Evolutionary conservation across 305 asterid genomes (phyloP), one percentile per base, ranked within the genome.

Genomic region (Stenogyne calaminthoides): DNA sequence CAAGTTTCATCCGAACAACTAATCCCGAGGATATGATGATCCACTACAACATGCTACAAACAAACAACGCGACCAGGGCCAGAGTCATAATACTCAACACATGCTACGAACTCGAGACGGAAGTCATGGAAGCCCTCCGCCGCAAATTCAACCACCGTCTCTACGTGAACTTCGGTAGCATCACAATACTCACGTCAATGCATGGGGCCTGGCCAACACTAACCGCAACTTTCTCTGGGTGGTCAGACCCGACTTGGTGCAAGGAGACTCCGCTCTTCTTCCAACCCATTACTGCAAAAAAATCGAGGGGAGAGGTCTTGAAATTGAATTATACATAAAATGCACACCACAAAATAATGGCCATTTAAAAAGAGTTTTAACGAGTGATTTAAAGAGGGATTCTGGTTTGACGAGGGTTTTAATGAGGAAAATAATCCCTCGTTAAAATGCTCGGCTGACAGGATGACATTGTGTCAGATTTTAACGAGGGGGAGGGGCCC

Each of bases 131-230:
- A n/a, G 83, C 83, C 18, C 74, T 83, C 40, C 40, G 40, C 40
- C 40, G 2, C 8, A 36, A 36, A 36, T 36, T 36, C 2, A 46
- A 64, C 42, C 20, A 12, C 9, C 1, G 9, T 68, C 82, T 3
- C 29, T 84, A 82, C 70, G 88, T 86, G 0, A 86, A 84, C 70
- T 86, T 77, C 64, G 91, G 91, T 1, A 86, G 88, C 76, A 73
- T 80, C 29, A 25, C 29, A 25, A 2, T 25, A 25, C 29, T 25
- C 29, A 1, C 29, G 29, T 2, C 29, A 25, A 25, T 25, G 29
- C 29, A 0, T 86, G 88, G 88, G 90, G 88, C 8, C 73, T 86
- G 1, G 85, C 86, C 1, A 71, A 71, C 37, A 78, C 81, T 69
- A 27, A 42, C 4, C 49, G 44, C 19, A 34, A 70, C 3, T 83